Evolutionary conservation across 2,329 filamentous ascomycete species (phyloP).

Genomic region (Verticillium isaacii): DNA sequence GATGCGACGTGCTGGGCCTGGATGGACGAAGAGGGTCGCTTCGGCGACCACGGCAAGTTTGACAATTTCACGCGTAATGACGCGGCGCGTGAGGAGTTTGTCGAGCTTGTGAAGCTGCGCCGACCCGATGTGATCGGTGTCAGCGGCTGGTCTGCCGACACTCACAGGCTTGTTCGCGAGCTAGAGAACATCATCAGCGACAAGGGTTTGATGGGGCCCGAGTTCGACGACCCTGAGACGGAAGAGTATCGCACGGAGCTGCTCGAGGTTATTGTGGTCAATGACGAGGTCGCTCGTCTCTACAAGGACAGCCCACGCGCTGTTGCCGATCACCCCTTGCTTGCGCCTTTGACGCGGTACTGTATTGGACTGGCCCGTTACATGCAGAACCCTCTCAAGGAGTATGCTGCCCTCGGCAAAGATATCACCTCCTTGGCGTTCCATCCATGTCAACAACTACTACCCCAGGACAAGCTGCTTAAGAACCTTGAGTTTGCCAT

Average conservation of each 20-base stretch:
- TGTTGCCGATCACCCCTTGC: slow-evolving; percentile 71
- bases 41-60: slow-evolving; percentile 86
- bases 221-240: slow-evolving; percentile 77
- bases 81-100: slow-evolving; percentile 63
- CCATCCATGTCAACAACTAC: slow-evolving; percentile 82
- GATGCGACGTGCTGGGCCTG: slow-evolving; percentile 89
- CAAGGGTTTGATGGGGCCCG: slow-evolving; percentile 70
- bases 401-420: slow-evolving; percentile 88
- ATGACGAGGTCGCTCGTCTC: slow-evolving; percentile 93
- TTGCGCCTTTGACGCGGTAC: slow-evolving; percentile 77
- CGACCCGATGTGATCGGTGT: slow-evolving; percentile 88
- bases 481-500: slow-evolving; percentile 91
- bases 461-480: slow-evolving; percentile 81
- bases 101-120: slow-evolving; percentile 72
- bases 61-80: slow-evolving; percentile 70
- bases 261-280: slow-evolving; percentile 85
- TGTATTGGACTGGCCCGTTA: slow-evolving; percentile 87
- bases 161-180: slow-evolving; percentile 76
- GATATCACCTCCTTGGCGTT: slow-evolving; percentile 85
- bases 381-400: slow-evolving; percentile 91
- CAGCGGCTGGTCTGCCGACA: slow-evolving; percentile 83
- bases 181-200: slow-evolving; percentile 74
- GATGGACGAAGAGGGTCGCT: slow-evolving; percentile 86
- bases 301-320: slow-evolving; percentile 89
- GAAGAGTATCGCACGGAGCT: slow-evolving; percentile 71